These are phyloP conservation scores for Neurospora discreta DNA, from an alignment of 495 filamentous ascomycete genomes.

Conservation along the genomic window DNA sequence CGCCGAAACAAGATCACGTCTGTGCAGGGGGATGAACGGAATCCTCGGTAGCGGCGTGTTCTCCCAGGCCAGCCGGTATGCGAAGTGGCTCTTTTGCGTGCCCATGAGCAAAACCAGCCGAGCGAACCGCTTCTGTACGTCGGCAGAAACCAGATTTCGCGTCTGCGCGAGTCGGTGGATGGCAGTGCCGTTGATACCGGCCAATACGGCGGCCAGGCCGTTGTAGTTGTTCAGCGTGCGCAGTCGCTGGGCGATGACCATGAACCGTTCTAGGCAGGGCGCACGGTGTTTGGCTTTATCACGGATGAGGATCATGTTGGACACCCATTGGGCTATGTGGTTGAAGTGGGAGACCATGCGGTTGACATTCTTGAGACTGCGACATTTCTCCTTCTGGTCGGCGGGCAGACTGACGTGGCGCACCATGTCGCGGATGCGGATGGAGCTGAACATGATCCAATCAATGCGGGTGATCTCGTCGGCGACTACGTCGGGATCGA, in stretches of 20 bases:
- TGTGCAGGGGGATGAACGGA: conserved; percentile 86
- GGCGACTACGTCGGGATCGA: conserved; percentile 70
- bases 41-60: conserved; percentile 85
- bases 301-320: conserved; percentile 82
- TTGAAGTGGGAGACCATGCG: conserved; percentile 96
- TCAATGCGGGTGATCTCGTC: conserved; percentile 89
- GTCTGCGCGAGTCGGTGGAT: conserved; percentile 82
- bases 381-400: conserved; percentile 63
- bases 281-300: conserved; percentile 95
- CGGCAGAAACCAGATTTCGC: conserved; percentile 57
- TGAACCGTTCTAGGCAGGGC: conserved; percentile 84
- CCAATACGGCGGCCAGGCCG: conserved; percentile 81
- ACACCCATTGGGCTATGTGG: conserved; percentile 81
- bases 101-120: conserved; percentile 87
- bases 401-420: conserved; percentile 72
- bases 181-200: conserved; percentile 79
- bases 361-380: conserved; percentile 74
- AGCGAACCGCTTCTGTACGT: conserved; percentile 71
- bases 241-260: conserved; percentile 72
- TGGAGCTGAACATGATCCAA: conserved; percentile 95
- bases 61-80: conserved; percentile 92
- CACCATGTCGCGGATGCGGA: conserved; percentile 86
- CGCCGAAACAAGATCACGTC: conserved; percentile 78
- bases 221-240: conserved; percentile 96
- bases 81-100: conserved; percentile 79